These are phyloP conservation scores for Astrothelium macrocarpum DNA, from an alignment of 495 filamentous ascomycete genomes.

Conservation along the genomic window DNA sequence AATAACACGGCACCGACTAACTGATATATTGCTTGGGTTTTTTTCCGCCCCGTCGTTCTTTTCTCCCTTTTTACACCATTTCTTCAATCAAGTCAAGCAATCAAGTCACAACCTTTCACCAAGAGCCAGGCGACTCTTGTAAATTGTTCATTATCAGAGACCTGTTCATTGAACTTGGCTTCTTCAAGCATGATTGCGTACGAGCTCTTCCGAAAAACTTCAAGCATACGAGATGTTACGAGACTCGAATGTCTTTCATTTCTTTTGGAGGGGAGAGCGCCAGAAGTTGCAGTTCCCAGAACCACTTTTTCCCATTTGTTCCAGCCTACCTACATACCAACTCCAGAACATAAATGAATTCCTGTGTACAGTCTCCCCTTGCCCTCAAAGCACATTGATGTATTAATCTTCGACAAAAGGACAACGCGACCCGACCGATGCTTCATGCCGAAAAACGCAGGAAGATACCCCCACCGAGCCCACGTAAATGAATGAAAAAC, in stretches of 20 bases:
- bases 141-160: too few species aligned
- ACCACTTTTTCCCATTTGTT: constrained; percentile 4
- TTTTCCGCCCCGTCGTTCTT: too few species aligned
- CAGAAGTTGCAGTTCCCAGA: background rate
- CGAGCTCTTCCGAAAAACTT: too few species aligned
- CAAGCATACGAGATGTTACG: background rate
- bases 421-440: background rate
- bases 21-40: too few species aligned
- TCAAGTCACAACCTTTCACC: too few species aligned
- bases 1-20: too few species aligned
- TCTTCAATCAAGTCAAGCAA: too few species aligned
- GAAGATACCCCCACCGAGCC: background rate
- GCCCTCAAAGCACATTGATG: background rate
- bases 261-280: background rate
- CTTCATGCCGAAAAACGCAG: background rate
- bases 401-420: background rate
- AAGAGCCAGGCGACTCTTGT: too few species aligned
- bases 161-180: too few species aligned
- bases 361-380: constrained; percentile 1
- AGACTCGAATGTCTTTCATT: background rate
- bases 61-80: too few species aligned
- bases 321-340: constrained; percentile 4
- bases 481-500: background rate
- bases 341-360: background rate
- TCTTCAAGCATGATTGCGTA: too few species aligned